Evolutionary conservation across 176 grass and related monocot species (phyloP), one percentile per base, ranked within the genome.

Genomic region (Aechmea fasciata): DNA sequence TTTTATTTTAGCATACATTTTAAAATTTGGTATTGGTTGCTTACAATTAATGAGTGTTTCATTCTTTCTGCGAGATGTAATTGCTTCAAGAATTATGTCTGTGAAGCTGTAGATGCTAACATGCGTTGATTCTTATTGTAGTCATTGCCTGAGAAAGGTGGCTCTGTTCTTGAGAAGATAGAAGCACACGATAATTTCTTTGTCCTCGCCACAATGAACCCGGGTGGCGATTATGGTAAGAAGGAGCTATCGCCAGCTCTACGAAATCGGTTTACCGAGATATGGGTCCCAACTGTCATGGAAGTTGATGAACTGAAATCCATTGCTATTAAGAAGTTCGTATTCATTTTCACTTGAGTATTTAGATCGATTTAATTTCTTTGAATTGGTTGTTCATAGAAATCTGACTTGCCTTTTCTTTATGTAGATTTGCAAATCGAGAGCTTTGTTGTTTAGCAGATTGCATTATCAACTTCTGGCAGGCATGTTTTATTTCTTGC

Each of bases 191-290:
- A 78, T 71, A 91, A 89, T 49, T 96, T 96, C 61, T 87, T 92
- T 73, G 75, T 96, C 59, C 88, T 96, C 69, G 88, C 88, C 61
- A 96, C 92, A 24, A 96, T 96, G 92, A 96, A 96, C 68, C 92
- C 92, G 61, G 88, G 92, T 72, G 92, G 92, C 65, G 92, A 96
- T 79, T 92, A 92, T 76, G 92, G 92, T 33, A 96, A 96, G 74
- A 96, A 92, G 80, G 92, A 96, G 51, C 76, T 96, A 52, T 96
- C 92, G 48, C 92, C 92, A 71, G 88, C 92, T 62, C 69, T 96
- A 57, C 63, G 92, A 77, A 96, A 96, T 75, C 81, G 92, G 50
- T 96, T 96, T 76, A 96, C 92, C 17, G 92, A 96, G 70, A 80
- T 96, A 65, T 96, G 92, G 92, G 88, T 96, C 70, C 92, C 92